A percentile compares a stretch with the other conserved stretches of the same genome.
Evolutionary conservation across 352 stramenopile genomes (phyloP).

Genomic region (Pilasporangium apinafurcum): DNA sequence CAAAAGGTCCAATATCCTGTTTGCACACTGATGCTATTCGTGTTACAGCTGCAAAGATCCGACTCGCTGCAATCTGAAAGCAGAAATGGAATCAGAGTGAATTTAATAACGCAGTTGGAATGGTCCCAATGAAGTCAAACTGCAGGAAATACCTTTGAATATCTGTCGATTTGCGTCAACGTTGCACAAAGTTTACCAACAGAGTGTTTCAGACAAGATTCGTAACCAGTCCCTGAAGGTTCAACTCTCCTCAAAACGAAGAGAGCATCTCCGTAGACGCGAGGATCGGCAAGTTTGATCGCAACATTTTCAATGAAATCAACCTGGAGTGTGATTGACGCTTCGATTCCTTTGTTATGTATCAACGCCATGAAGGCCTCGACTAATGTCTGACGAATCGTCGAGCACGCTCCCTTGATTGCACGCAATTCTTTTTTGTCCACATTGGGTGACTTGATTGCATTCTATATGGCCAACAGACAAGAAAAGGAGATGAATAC

Average conservation of each 20-base stretch:
- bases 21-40: slow-evolving; percentile 35
- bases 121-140: too few relatives aligned
- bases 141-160: slow-evolving; percentile 66
- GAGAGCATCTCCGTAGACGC: slow-evolving; percentile 60
- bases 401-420: slow-evolving; percentile 47
- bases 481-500: neutral
- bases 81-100: too few relatives aligned
- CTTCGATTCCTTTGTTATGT: slow-evolving; percentile 28
- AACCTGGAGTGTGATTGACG: slow-evolving; percentile 17
- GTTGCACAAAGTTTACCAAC: slow-evolving; percentile 34
- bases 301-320: slow-evolving; percentile 54
- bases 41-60: slow-evolving; percentile 49
- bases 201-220: slow-evolving; percentile 19
- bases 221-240: slow-evolving; percentile 11
- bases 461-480: too few relatives aligned
- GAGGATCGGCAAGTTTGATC: slow-evolving; percentile 64
- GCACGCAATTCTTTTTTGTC: slow-evolving; percentile 24
- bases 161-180: slow-evolving; percentile 54
- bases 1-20: slow-evolving; percentile 23
- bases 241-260: slow-evolving; percentile 14
- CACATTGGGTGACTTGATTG: slow-evolving; percentile 23
- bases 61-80: slow-evolving; percentile 28
- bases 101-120: neutral
- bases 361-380: slow-evolving; percentile 66
- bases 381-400: slow-evolving; percentile 50